Conservation (phyloP, 75 land plant genomes). For the Cupressus sempervirens region DNA sequence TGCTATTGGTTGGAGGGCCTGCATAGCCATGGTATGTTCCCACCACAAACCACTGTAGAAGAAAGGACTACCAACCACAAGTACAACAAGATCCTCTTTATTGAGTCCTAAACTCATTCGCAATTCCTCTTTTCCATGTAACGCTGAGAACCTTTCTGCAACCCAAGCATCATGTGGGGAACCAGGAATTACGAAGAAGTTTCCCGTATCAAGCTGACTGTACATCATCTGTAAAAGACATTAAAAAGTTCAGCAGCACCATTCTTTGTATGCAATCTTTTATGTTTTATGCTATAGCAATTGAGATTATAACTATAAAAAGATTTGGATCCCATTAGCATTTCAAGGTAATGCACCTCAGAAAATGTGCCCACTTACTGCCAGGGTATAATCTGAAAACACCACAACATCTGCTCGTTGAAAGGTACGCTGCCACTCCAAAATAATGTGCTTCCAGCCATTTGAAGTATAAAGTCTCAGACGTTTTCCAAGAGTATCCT, state of each 20-base stretch:
- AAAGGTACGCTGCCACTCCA: constrained; percentile 66
- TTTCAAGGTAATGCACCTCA: neutral
- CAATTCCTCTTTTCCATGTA: constrained; percentile 44
- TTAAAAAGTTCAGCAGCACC: neutral
- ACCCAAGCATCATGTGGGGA: constrained; percentile 78
- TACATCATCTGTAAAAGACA: constrained; percentile 67
- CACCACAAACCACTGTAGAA: constrained; percentile 63
- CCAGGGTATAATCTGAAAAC: constrained; percentile 78
- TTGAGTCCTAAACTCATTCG: constrained; percentile 42
- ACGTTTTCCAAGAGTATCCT: constrained; percentile 60
- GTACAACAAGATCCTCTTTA: constrained; percentile 53
- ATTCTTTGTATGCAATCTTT: neutral
- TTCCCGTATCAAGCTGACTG: constrained; percentile 68
- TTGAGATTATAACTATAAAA: neutral
- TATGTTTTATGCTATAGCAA: neutral
- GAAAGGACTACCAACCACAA: constrained; percentile 74
- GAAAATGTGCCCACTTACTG: constrained; percentile 35
- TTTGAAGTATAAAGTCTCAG: constrained; percentile 39
- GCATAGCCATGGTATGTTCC: constrained; percentile 75
- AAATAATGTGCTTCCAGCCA: constrained; percentile 44
- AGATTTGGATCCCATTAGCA: neutral
- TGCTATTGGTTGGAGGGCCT: constrained; percentile 45
- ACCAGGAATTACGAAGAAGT: constrained; percentile 88
- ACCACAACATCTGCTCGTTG: constrained; percentile 75
- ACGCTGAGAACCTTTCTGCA: constrained; percentile 41